Base-by-base conservation (phyloP, 306 rosid species). In the Pyrus betulifolia region DNA sequence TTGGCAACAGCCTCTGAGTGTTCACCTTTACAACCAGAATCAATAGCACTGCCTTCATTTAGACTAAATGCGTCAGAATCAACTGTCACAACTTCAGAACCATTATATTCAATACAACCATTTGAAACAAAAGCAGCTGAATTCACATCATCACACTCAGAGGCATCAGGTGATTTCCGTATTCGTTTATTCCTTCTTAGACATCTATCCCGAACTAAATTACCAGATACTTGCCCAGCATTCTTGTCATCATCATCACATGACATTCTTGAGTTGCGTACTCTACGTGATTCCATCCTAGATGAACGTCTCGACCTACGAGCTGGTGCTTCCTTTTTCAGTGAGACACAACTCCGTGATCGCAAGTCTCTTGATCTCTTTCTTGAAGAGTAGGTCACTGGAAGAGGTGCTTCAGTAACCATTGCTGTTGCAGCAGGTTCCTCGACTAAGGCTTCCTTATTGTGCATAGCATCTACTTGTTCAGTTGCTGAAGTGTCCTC, bases 1-100 rank as follows among this genome's bases (percentile, higher is more conserved):
- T 87, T 91, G 76, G 74, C 77, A 59, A 78, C 76, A 61, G 89
- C 76, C 76, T 85, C 95, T 12, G 81, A 70, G 55, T 75, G 87
- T 25, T 92, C 96, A 62, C 76, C 71, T 83, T 85, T 88, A 85
- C 85, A 88, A 58, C 82, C 86, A 63, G 96, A 91, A 83, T 93
- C 96, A 27, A 84, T 87, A 42, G 89, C 81, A 74, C 96, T 87
- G 12, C 96, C 88, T 71, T 91, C 96, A 57, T 93, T 90, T 65
- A 86, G 76, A 82, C 98, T 91, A 77, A 79, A 77, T 28, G 90
- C 66, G 70, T 87, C 96, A 63, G 97, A 93, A 73, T 91, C 97
- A 54, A 85, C 88, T 61, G 97, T 89, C 49, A 73, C 82, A 82
- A 89, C 87, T 81, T 89, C 93, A 63, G 93, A 91, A 80, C 82